Conservation (phyloP, 306 rosid genomes). For the Albizia julibrissin region DNA sequence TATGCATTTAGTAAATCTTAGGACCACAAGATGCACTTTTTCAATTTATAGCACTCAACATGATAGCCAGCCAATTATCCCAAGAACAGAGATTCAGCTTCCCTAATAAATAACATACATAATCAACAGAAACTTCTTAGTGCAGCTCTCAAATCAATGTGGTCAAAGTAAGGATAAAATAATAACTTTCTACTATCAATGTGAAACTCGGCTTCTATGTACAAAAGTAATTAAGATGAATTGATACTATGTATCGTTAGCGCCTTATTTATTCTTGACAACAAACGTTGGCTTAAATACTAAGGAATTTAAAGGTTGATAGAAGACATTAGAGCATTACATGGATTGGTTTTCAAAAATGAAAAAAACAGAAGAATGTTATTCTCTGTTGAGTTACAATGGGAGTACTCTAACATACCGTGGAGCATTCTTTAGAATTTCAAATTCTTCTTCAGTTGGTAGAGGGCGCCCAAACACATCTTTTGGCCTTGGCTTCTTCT, state of each 20-base stretch:
- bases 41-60: conserved; percentile 12
- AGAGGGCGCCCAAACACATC: conserved; percentile 94
- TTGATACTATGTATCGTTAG: not conserved
- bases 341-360: not conserved
- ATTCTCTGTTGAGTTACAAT: not conserved
- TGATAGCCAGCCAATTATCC: conserved; percentile 13
- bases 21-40: not conserved
- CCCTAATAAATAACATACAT: not conserved
- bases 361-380: not conserved
- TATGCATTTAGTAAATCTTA: not conserved
- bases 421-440: conserved; percentile 88
- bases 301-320: not conserved
- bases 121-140: not conserved
- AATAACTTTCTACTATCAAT: not conserved
- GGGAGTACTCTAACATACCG: conserved; percentile 48
- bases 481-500: conserved; percentile 81
- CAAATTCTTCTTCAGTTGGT: conserved; percentile 92
- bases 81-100: not conserved
- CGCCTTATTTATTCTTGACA: not conserved
- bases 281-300: not conserved
- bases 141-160: not conserved
- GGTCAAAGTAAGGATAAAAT: not conserved
- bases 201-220: not conserved
- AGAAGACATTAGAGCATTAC: not conserved
- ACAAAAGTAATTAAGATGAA: not conserved